A percentile compares a stretch with the other conserved stretches of the same genome.
Conservation (phyloP, 805 yeast species). For the Yueomyces sp. region DNA sequence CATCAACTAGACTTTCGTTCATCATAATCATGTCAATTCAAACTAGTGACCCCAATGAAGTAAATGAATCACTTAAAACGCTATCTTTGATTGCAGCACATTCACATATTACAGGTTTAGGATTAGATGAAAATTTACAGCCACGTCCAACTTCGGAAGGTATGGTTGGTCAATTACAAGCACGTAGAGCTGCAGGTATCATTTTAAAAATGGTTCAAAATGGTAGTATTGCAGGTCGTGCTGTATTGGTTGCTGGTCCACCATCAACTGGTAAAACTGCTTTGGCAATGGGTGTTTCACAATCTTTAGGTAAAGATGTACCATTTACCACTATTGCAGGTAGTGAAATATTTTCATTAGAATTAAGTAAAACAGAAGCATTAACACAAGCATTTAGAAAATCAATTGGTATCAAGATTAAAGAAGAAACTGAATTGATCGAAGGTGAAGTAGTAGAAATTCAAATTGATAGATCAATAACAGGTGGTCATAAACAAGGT, state of each 20-base stretch:
- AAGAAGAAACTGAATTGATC: conserved; percentile 92
- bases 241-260: conserved; percentile 92
- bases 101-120: conserved; percentile 91
- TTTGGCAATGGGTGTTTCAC: conserved; percentile 84
- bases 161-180: conserved; percentile 93
- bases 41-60: conserved; percentile 24
- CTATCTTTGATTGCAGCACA: conserved; percentile 90
- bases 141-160: conserved; percentile 82
- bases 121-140: conserved; percentile 81
- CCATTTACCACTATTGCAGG: conserved; percentile 96
- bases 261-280: conserved; percentile 99
- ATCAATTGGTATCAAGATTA: conserved; percentile 88
- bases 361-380: conserved; percentile 89
- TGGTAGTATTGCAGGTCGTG: conserved; percentile 93
- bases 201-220: conserved; percentile 86
- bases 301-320: conserved; percentile 53
- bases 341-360: conserved; percentile 83
- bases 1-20: no score
- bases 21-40: conserved; percentile 25
- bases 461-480: conserved; percentile 81
- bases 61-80: conserved; percentile 39
- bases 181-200: conserved; percentile 93
- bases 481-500: conserved; percentile 98
- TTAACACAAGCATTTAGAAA: conserved; percentile 92
- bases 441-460: conserved; percentile 99